Base-by-base conservation (phyloP, 73 alveolate genomes). In the Urostyla sp. region DNA sequence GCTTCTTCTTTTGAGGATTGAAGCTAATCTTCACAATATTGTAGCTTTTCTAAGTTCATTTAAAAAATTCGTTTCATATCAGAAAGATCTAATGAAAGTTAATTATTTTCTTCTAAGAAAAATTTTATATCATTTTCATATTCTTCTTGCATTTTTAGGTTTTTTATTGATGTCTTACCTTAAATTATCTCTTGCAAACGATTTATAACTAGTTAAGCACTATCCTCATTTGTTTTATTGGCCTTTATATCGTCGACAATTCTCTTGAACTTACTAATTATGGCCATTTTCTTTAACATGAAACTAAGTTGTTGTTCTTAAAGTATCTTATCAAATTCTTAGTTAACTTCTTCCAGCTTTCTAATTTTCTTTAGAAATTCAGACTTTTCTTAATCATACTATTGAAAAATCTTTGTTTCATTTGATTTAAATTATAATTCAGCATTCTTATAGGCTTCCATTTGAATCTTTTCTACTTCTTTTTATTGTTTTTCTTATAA, bases 381-480 rank as follows among this genome's bases (percentile, higher is more conserved):
- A 0, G 18, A 26, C 50, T 45, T 46, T 49, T 77, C 73, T 60
- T 23, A 72, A 45, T 77, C 89, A 77, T 60, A 11, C 60, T 55
- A 60, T 26, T 66, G 28, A 35, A 77, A 77, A 21, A 61, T 37
- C n/a, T 44, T 66, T 15, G 81, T 74, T 48, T 48, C 81, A n/a
- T 61, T 77, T 2, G 81, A 23, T 24, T 77, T 13, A 45, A 60
- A 77, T 60, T 72, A 23, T 18, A 36, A 2, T 34, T 77, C 89
- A 4, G 75, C 72, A n/a, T 18, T 11, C 13, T 15, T 38, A 24
- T 66, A 50, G 5, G 73, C 58, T 30, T 80, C 90, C n/a, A 20
- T 52, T 32, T 80, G 20, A 5, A 44, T 55, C 35, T 66, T 63
- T 24, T 80, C 90, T 16, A 66, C 28, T 15, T 80, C 90, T 49